Conservation (phyloP, 495 filamentous ascomycete species). For the Daldinia vernicosa region DNA sequence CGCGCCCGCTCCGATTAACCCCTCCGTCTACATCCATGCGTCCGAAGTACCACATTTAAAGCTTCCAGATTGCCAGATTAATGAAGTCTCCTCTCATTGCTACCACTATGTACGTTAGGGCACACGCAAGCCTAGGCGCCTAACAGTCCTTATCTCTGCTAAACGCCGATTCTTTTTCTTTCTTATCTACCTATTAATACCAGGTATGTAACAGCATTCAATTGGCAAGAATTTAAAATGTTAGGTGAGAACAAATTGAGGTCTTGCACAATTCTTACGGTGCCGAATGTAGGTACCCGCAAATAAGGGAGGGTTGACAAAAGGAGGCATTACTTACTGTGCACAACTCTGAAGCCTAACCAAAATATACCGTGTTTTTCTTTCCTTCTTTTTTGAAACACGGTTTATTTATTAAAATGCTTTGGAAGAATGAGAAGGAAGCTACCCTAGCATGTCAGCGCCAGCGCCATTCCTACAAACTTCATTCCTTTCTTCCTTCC, state of each 20-base stretch:
- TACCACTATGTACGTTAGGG: not conserved
- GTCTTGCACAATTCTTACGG: not conserved
- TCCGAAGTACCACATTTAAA: slow-evolving; percentile 2
- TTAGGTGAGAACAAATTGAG: not conserved
- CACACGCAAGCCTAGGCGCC: not conserved
- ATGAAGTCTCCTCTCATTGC: not conserved
- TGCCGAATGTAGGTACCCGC: not conserved
- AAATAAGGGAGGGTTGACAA: not conserved
- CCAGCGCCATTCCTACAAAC: not conserved
- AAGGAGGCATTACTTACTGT: not conserved
- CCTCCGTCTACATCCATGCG: slow-evolving; percentile 4
- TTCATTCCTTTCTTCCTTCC: not conserved
- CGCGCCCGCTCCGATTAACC: not conserved
- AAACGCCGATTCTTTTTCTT: not conserved
- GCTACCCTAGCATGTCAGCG: not conserved
- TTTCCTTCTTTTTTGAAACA: not conserved
- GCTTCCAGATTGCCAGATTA: not conserved
- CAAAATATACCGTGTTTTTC: not conserved
- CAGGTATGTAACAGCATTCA: not conserved
- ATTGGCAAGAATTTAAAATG: not conserved
- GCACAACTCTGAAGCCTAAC: not conserved
- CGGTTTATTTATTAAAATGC: not conserved
- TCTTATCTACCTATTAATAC: too few species aligned
- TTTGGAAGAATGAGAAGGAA: not conserved
- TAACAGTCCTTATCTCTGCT: not conserved